phyloP scores from a whole-genome alignment of 257 asterid genomes.

The Mentha longifolia region DNA sequence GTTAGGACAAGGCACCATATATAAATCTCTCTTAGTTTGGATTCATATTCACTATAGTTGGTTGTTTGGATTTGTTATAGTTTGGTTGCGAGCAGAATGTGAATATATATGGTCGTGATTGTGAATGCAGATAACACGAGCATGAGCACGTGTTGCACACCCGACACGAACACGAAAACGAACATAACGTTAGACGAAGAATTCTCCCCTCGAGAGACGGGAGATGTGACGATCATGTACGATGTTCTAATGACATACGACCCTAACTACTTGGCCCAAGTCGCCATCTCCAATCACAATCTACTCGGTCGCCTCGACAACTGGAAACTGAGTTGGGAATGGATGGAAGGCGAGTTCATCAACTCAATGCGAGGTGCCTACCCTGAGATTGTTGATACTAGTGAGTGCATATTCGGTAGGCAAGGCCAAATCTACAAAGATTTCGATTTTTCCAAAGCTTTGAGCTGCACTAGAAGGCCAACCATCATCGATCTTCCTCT shows the following conservation, averaged over 20 bases:
- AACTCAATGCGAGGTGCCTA: conserved; percentile 64
- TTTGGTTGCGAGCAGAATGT: no score
- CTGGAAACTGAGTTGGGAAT: conserved; percentile 71
- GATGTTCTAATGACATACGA: conserved; percentile 55
- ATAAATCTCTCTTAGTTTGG: no score
- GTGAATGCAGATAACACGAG: background rate
- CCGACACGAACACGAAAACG: conserved; percentile 35
- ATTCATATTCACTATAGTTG: no score
- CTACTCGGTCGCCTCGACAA: conserved; percentile 54
- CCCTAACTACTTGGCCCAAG: conserved; percentile 57
- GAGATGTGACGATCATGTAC: conserved; percentile 64
- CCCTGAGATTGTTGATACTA: conserved; percentile 50
- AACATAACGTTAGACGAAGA: conserved; percentile 30
- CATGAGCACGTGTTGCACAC: conserved; percentile 53
- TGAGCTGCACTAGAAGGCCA: conserved; percentile 58
- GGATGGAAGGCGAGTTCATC: conserved; percentile 77
- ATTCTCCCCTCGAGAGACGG: conserved; percentile 45
- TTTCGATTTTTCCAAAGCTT: conserved; percentile 54
- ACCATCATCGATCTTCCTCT: conserved; percentile 69
- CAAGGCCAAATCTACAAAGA: conserved; percentile 49
- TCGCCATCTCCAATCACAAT: conserved; percentile 61
- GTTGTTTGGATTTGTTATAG: no score
- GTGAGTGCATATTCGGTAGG: conserved; percentile 57
- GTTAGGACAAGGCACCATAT: no score
- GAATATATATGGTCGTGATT: no score